Evolutionary conservation across 1,284 basidiomycete genomes (phyloP), one percentile per base, ranked within the genome.

Genomic region (Ceratorhiza oryzae-sativae): DNA sequence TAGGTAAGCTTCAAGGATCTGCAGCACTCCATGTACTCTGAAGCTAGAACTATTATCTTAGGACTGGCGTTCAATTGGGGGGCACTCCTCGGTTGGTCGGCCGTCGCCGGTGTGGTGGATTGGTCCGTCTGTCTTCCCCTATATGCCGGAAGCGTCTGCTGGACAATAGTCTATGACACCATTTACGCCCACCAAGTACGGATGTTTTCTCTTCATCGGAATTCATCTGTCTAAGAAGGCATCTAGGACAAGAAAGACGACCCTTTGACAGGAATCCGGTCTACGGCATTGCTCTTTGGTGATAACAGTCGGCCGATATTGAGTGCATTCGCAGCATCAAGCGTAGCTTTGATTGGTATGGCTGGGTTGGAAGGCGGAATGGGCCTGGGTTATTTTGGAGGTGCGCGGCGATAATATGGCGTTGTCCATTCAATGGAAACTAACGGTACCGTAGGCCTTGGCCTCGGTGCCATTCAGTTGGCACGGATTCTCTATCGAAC

Each of bases 61-160:
- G 95, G 95, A 1, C 84, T 98, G 58, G 90, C 96, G 0, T 99
- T 98, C 81, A 98, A 98, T 80, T 99, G 97, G 97, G 97, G 97
- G 13, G 91, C 95, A 0, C 82, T 99, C 3, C 87, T 99, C 8
- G 97, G 97, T 34, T 99, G 96, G 92, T 95, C 96, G 0, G 97
- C 97, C 0, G 89, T 98, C 0, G 88, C 92, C 0, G 94, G 94
- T 0, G 77, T 84, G 0, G 90, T 92, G 5, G 84, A 97, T 77
- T 98, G 95, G 95, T 79, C 79, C 6, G 87, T 96, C 45, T 92
- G 92, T 49, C 82, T 94, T 12, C 95, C 97, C 1, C 85, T 99
- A 18, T 99, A 99, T 78, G 88, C 90, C 0, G 94, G 96, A 2
- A 93, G 93, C 6, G 84, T 95, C 39, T 89, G 89, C 76, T 99